Evolutionary conservation across 805 yeast genomes (phyloP).

Genomic region (Hanseniaspora taiwanica): DNA sequence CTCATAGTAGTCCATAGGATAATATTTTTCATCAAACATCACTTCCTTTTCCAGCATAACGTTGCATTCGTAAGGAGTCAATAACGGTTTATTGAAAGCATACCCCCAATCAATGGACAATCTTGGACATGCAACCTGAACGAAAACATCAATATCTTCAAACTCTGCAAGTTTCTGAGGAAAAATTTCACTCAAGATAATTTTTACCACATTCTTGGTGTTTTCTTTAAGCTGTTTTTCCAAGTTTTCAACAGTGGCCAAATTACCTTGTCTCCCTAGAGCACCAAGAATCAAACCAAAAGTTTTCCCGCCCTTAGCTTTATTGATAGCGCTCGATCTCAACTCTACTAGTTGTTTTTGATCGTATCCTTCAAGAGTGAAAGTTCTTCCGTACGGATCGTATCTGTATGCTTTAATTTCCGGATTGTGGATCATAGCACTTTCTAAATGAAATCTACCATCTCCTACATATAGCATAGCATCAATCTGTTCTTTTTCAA

Average conservation of each 20-base stretch:
- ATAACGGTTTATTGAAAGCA: constrained; percentile 80
- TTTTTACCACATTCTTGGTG: constrained; percentile 64
- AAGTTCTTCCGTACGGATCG: constrained; percentile 88
- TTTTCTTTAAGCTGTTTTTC: constrained; percentile 37
- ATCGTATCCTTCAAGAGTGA: constrained; percentile 80
- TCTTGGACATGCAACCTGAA: constrained; percentile 96
- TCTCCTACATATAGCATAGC: constrained; percentile 92
- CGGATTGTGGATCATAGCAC: constrained; percentile 96
- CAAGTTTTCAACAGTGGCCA: constrained; percentile 56
- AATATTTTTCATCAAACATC: constrained; percentile 48
- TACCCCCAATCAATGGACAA: constrained; percentile 97
- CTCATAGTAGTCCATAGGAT: constrained; percentile 94
- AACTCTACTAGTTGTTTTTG: constrained; percentile 69
- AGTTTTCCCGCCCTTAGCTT: constrained; percentile 45
- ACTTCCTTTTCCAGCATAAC: constrained; percentile 67
- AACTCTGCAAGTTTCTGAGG: constrained; percentile 88
- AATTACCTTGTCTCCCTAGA: constrained; percentile 88
- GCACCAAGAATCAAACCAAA: constrained; percentile 87
- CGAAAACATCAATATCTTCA: constrained; percentile 86
- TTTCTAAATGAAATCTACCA: constrained; percentile 89
- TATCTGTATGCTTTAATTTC: constrained; percentile 82
- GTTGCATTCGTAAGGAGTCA: constrained; percentile 95
- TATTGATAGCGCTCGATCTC: constrained; percentile 57
- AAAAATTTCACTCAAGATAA: constrained; percentile 82
- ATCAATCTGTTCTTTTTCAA: constrained; percentile 48